Percentiles rank a stretch among this genome's conserved stretches.
These are phyloP conservation scores for Quercus engelmannii DNA, from an alignment of 306 rosid genomes.

Conservation along the genomic window DNA sequence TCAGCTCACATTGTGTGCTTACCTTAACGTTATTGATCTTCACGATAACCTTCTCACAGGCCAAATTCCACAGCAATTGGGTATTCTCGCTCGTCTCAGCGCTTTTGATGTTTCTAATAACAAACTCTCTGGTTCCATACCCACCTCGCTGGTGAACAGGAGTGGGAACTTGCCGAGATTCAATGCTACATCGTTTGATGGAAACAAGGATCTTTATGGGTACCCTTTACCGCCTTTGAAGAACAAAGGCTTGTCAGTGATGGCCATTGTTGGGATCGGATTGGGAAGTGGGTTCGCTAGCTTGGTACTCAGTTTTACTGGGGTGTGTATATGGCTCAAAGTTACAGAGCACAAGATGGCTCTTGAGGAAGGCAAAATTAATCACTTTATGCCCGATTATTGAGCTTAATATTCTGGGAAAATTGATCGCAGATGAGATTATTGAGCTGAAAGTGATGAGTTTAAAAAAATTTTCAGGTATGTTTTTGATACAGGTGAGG, in stretches of 20 bases:
- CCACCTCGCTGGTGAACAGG: constrained; percentile 56
- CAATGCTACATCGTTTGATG: constrained; percentile 65
- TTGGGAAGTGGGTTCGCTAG: constrained; percentile 91
- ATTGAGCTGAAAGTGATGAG: constrained; percentile 6
- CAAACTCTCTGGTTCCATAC: constrained; percentile 75
- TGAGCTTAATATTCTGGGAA: constrained; percentile 8
- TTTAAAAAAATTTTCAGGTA: constrained; percentile 28
- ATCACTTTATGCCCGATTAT: constrained; percentile 91
- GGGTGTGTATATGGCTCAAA: constrained; percentile 91
- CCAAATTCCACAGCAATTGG: constrained; percentile 83
- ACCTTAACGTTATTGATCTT: constrained; percentile 86
- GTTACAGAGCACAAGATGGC: constrained; percentile 74
- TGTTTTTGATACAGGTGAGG: constrained; percentile 25
- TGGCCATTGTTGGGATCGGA: constrained; percentile 94
- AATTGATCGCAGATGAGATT: constrained; percentile 9
- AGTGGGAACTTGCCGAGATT: constrained; percentile 67
- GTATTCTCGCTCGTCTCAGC: constrained; percentile 69
- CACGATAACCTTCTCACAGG: constrained; percentile 73
- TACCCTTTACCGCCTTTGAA: constrained; percentile 69
- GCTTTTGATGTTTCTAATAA: constrained; percentile 87
- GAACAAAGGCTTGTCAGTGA: constrained; percentile 62
- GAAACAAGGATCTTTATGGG: constrained; percentile 90
- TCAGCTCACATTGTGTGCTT: constrained; percentile 88
- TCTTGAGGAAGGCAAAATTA: constrained; percentile 73
- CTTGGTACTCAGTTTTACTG: constrained; percentile 80